Evolutionary conservation across 257 asterid genomes (phyloP), one percentile per base, ranked within the genome.

Genomic region (Euphrasia confusa): DNA sequence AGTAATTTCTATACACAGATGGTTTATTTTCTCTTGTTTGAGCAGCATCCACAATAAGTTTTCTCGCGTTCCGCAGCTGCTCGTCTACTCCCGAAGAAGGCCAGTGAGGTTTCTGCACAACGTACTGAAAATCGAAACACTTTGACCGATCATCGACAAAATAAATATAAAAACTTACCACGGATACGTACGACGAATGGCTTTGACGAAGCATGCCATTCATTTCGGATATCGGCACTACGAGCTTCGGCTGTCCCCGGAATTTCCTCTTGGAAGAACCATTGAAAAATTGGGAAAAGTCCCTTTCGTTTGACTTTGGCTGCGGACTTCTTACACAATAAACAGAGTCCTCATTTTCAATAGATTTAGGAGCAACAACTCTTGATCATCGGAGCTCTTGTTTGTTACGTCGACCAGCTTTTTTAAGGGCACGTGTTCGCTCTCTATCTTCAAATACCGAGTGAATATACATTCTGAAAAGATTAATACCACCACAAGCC

Each of bases 101-200:
- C 77, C 74, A 68, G 60, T 11, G 54, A n/a, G 73, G 64, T 42
- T 68, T 78, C 83, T 74, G 68, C 47, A 33, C 26, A 40, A n/a
- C 13, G 14, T 3, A n/a, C n/a, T n/a, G n/a, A n/a, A n/a, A n/a
- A 21, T 21, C 24, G 1, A 21, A 47, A 47, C 5, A 47, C 0
- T n/a, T n/a, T n/a, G 17, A 32, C 4, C 37, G 37, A 32, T 32
- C 53, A 21, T 21, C 1, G 24, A 21, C 0, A 17, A 45, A 45
- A 40, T 4, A 32, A 32, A 32, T 4, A 5, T 21, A 40, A 4
- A 35, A 44, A 11, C 72, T 45, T 81, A 88, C 96, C 89, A 14
- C 27, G 10, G 80, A 49, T 48, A 48, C 67, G 1, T 21, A 21
- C 24, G 24, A 21, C 1, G 24, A 21, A 21, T 21, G 24, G 24